Evolutionary conservation across 1,284 basidiomycete species (phyloP).

Genomic region (Ceratobasidium sp.): DNA sequence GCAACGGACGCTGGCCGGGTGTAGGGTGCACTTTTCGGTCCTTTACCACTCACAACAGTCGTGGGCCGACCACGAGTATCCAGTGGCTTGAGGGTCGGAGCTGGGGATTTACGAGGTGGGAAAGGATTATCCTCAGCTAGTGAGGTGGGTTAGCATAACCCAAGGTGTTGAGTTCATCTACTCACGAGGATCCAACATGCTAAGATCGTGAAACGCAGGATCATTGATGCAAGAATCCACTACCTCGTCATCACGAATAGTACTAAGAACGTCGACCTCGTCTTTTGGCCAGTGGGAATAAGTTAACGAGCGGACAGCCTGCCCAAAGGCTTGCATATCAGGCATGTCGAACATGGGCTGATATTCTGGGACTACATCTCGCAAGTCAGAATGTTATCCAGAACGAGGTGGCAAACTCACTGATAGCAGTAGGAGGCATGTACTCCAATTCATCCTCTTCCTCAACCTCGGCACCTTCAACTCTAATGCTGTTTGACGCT

Average conservation of each 20-base stretch:
- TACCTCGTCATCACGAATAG: constrained; percentile 42
- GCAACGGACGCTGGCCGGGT: constrained; percentile 39
- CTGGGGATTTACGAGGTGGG: not conserved
- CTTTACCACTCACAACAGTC: constrained; percentile 11
- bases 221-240: constrained; percentile 28
- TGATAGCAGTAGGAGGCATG: constrained; percentile 75
- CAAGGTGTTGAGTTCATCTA: not conserved
- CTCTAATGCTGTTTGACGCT: constrained; percentile 56
- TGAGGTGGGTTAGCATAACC: not conserved
- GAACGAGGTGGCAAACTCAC: constrained; percentile 59
- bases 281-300: constrained; percentile 42
- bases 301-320: constrained; percentile 58
- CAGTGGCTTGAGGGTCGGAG: constrained; percentile 6
- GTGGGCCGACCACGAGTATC: constrained; percentile 33
- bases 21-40: constrained; percentile 7
- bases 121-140: constrained; percentile 40
- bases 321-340: constrained; percentile 68
- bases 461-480: constrained; percentile 58
- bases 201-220: constrained; percentile 36
- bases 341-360: constrained; percentile 69
- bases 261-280: constrained; percentile 28
- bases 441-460: constrained; percentile 81
- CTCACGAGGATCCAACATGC: constrained; percentile 40
- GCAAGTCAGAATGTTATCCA: constrained; percentile 14
- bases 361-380: constrained; percentile 60